These are phyloP conservation scores for Fragaria vesca DNA, from an alignment of 306 rosid species.

Conservation along the genomic window DNA sequence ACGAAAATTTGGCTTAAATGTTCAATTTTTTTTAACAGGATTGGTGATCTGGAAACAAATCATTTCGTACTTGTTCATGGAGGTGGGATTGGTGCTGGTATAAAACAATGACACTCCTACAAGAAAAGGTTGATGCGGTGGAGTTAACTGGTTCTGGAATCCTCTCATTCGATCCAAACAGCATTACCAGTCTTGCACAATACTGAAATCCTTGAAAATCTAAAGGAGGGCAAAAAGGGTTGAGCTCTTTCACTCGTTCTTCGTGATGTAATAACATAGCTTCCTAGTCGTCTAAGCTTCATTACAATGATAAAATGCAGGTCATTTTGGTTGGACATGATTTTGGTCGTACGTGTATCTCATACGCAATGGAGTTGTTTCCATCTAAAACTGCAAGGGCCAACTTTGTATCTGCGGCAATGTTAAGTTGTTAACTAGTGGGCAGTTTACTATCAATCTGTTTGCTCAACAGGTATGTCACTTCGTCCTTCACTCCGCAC, in stretches of 20 bases:
- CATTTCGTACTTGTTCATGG: constrained; percentile 75
- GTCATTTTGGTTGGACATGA: constrained; percentile 85
- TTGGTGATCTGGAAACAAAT: constrained; percentile 61
- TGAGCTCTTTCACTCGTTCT: constrained; percentile 11
- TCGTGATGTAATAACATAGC: neutral
- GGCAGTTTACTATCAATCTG: constrained; percentile 66
- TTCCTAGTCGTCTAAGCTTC: neutral
- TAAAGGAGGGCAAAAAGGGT: constrained; percentile 62
- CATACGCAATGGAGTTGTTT: constrained; percentile 68
- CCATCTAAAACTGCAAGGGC: constrained; percentile 68
- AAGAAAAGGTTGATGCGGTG: constrained; percentile 37
- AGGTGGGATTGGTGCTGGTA: constrained; percentile 97
- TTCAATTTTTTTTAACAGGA: constrained; percentile 27
- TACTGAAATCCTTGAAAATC: constrained; percentile 55
- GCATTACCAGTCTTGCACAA: constrained; percentile 56
- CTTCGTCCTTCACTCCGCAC: constrained; percentile 5
- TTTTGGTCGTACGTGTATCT: constrained; percentile 76
- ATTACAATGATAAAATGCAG: constrained; percentile 27
- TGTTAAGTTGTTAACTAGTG: constrained; percentile 62
- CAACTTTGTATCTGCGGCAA: constrained; percentile 68
- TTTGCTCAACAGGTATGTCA: constrained; percentile 61
- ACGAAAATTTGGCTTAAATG: neutral
- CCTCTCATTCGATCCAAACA: constrained; percentile 56
- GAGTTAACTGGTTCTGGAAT: constrained; percentile 78
- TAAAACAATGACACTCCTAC: constrained; percentile 67